Base-by-base conservation (phyloP, 805 yeast genomes). In the Starmerella ratchasimensis region DNA sequence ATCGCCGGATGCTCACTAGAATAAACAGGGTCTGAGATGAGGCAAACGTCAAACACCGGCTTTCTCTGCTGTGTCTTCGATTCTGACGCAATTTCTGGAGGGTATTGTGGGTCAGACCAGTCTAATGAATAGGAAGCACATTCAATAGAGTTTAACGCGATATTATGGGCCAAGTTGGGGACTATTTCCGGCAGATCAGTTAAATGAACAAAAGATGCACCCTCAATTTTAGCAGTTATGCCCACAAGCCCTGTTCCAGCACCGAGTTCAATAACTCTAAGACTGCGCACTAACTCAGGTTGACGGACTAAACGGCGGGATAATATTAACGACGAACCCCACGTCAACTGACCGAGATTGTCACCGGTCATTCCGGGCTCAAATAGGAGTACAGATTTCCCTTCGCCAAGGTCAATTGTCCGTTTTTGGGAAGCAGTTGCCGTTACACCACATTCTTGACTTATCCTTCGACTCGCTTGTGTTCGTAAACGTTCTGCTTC, bases 161-260 rank as follows among this genome's bases (percentile, higher is more conserved):
- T 61, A 47, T 88, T 90, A 16, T 60, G 63, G 32, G 54, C 46
- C 33, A 90, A 54, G 50, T 90, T 88, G 0, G 72, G 71, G 0
- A 79, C 65, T 30, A 88, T 86, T 34, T 76, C 90, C 0, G 74
- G 74, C 34, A 90, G 60, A 55, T 88, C 98, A 0, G 97, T 86
- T 18, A 83, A 55, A 10, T 58, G 50, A 1, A 76, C 60, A 0
- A 57, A 48, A 43, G 54, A 58, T 9, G 41, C 49, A 0, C 83
- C 83, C 5, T 76, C 49, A 7, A 64, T 40, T 0, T 69, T 71
- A 39, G 80, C 65, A 0, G 76, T 65, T 25, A 90, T 78, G 0
- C 97, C 96, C 3, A 76, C 78, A 13, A 88, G 63, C 0, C 98
- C 98, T 0, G 98, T 90, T 0, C 98, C 98, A 0, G 97, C 67